Conservation (phyloP, 2,329 filamentous ascomycete genomes). For the Colletotrichum sp. region DNA sequence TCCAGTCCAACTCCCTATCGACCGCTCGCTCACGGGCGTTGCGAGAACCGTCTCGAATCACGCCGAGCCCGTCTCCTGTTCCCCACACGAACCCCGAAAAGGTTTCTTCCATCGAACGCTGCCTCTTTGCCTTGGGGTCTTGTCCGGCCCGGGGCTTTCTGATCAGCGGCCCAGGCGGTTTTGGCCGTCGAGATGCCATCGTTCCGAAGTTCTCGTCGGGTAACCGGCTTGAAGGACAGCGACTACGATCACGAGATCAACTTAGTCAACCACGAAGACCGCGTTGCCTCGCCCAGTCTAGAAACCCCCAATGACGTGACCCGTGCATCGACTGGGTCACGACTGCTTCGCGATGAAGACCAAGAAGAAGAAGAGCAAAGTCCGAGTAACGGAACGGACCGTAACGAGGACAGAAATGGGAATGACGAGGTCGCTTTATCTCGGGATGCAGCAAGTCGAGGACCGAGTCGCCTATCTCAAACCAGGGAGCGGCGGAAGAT, state of each 20-base stretch:
- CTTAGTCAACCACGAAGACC: conserved; percentile 62
- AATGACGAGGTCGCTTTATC: not conserved
- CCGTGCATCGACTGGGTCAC: conserved; percentile 9
- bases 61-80: not conserved
- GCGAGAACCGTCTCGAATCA: not conserved
- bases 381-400: not conserved
- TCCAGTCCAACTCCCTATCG: not conserved
- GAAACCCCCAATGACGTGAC: not conserved
- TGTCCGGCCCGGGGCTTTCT: not conserved
- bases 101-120: not conserved
- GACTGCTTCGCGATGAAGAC: conserved; percentile 10
- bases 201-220: conserved; percentile 57
- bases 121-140: not conserved
- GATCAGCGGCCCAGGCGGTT: not conserved
- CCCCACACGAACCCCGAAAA: conserved; percentile 22
- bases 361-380: not conserved
- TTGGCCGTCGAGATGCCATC: conserved; percentile 36
- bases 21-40: not conserved
- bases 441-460: not conserved
- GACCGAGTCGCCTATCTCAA: not conserved
- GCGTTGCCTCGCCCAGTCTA: conserved; percentile 4
- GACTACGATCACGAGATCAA: conserved; percentile 75
- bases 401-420: not conserved
- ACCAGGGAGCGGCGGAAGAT: not conserved
- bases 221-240: conserved; percentile 56